phyloP scores from a whole-genome alignment of 371 early-diverging fungal species.

The Globomyces sp. region DNA sequence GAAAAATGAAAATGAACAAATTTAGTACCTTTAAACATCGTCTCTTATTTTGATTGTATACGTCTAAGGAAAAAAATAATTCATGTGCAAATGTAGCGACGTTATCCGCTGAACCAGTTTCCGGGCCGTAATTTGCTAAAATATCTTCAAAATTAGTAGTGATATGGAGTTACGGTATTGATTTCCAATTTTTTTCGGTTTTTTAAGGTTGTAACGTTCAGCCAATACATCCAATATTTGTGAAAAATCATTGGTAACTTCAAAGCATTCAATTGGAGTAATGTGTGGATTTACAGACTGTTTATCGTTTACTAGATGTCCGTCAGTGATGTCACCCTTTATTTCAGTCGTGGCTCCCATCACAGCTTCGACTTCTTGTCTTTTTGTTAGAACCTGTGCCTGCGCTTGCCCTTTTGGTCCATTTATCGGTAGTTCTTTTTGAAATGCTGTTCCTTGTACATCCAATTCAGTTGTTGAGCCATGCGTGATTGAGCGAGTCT shows the following conservation, averaged over 20 bases:
- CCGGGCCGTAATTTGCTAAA: conserved; percentile 17
- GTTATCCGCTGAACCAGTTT: conserved; percentile 13
- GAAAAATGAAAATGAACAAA: background rate
- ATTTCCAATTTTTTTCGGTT: conserved; percentile 12
- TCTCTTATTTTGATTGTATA: conserved; percentile 23
- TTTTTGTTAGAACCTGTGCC: conserved; percentile 19
- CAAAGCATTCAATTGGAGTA: conserved; percentile 11
- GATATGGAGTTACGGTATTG: background rate
- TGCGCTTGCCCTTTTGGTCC: conserved; percentile 22
- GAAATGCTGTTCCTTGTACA: background rate
- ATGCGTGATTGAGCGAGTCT: background rate
- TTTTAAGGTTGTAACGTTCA: conserved; percentile 10
- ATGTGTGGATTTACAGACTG: background rate
- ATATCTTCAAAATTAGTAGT: background rate
- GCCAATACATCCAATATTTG: conserved; percentile 23
- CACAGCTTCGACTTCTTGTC: conserved; percentile 9
- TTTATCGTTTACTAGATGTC: background rate
- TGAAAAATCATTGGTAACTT: conserved; percentile 20
- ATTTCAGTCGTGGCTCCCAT: conserved; percentile 9
- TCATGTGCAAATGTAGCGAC: conserved; percentile 21
- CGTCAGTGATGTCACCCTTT: background rate
- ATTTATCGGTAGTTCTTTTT: background rate
- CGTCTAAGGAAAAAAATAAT: conserved; percentile 24
- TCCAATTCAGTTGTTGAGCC: background rate
- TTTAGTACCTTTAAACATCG: conserved; percentile 1